Base-by-base conservation (phyloP, 805 yeast species). In the Teunomyces tritomae region DNA sequence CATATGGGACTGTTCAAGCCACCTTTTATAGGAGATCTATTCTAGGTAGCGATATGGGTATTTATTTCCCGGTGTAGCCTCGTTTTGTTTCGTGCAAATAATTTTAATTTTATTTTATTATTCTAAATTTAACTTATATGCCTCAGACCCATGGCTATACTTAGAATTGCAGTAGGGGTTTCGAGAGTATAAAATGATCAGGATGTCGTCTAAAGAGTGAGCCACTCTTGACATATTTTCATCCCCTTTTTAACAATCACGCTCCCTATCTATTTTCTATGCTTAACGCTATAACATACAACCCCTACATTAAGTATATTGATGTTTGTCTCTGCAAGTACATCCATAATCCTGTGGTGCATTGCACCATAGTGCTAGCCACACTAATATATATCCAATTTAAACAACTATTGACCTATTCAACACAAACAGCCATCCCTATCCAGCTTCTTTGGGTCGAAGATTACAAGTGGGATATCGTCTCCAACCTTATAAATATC, bases 401-500 rank as follows among this genome's bases (percentile, higher is more conserved):
- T 13, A 24, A 37, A n/a, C 40, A 37, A 28, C 27, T 37, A 28
- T 16, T 24, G 6, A 35, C 39, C 13, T 20, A 17, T 20, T 17
- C 26, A 8, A 20, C 26, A 7, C 39, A 17, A 9, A 13, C 29
- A 1, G 16, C 27, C 16, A 24, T 24, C 14, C 42, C n/a, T 1
- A 16, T 13, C 28, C 28, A 36, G 9, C 34, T 39, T n/a, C 27
- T 39, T 16, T 24, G 28, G 26, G 14, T 37, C n/a, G 45, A 47
- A n/a, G 35, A 39, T n/a, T 40, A 39, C 39, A n/a, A 17, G n/a
- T 26, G 45, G 32, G 71, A 68, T 43, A 28, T 64, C 11, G 26
- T 59, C 5, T 64, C 67, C 32, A 57, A 64, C 28, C 27, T 54
- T 13, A 53, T 69, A 37, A 66, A 67, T 50, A 16, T 68, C 17